Evolutionary conservation across 495 filamentous ascomycete genomes (phyloP), one percentile per base, ranked within the genome.

Genomic region (Echria macrotheca): DNA sequence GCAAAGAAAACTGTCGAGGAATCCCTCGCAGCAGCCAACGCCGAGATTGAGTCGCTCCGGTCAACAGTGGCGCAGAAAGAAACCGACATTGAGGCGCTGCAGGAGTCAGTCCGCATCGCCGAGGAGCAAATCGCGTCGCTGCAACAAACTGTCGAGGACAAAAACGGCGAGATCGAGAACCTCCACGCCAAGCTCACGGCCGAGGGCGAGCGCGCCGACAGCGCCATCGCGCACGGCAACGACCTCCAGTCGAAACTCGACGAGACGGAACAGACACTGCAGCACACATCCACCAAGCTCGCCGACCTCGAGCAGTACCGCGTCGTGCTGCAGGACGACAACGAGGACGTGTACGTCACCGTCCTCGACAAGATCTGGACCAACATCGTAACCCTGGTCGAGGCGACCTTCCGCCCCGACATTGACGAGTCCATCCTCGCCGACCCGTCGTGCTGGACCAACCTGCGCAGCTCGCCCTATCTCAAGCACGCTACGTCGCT

Each of bases 321-420:
- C 18, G 53, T 66, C 26, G 36, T 49, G 25, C 54, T 68, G 8
- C 41, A 58, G 15, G 39, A 26, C 9, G 58, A 66, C 2, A 50
- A 52, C 14, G 65, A 68, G 33, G 65, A 68, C 29, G 51, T 47
- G 18, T 68, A 68, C 39, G 65, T 68, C 28, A 55, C 52, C 8
- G 59, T 62, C 22, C 65, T 68, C 28, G 65, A 68, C 58, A 66
- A 57, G 39, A 68, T 68, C 53, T 68, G 65, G 65, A 68, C 65
- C 22, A 60, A 61, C 21, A 60, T 66, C 36, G 60, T 68, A 12
- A 61, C 56, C 17, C 63, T 68, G 5, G 63, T 68, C 47, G 65
- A 66, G 25, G 44, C 24, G 12, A 61, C 63, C 11, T 68, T 68
- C 60, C 60, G 63, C 15, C 63, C 57, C 15, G 60, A 65, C 52